Conservation (phyloP, 305 asterid species). For the Ajuga reptans region DNA sequence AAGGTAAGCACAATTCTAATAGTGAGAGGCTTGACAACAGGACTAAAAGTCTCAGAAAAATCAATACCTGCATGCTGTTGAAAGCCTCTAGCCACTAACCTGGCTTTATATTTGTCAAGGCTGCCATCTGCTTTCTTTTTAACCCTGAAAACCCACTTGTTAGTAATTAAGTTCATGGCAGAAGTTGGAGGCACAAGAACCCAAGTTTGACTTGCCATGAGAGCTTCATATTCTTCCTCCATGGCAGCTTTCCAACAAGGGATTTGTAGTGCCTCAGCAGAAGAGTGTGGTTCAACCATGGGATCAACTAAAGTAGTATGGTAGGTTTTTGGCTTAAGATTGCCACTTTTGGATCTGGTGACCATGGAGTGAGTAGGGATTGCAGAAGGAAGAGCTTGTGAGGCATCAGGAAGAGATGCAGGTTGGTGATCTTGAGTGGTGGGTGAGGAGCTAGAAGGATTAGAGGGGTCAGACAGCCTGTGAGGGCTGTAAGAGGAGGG, state of each 20-base stretch:
- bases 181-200: neutral
- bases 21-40: neutral
- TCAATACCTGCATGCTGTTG: neutral
- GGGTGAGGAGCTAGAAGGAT: neutral
- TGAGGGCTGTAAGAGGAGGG: too few relatives aligned
- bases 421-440: neutral
- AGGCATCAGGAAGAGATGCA: too few relatives aligned
- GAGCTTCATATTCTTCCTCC: neutral
- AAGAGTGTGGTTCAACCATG: too few relatives aligned
- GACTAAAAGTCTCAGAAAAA: neutral
- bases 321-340: neutral
- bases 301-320: too few relatives aligned
- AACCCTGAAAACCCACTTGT: neutral
- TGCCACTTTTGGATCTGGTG: neutral
- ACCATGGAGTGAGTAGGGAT: neutral
- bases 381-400: neutral
- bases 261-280: too few relatives aligned
- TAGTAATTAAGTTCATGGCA: neutral
- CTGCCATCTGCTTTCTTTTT: neutral
- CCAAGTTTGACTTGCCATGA: neutral
- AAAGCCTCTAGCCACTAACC: neutral
- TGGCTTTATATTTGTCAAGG: neutral
- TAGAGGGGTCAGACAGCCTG: too few relatives aligned
- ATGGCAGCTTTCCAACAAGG: too few relatives aligned
- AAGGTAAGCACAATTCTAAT: neutral